Percentiles rank a stretch among this genome's conserved stretches.
These are phyloP conservation scores for Diplosphaera chodatii DNA, from an alignment of 139 green algal species.

Conservation along the genomic window DNA sequence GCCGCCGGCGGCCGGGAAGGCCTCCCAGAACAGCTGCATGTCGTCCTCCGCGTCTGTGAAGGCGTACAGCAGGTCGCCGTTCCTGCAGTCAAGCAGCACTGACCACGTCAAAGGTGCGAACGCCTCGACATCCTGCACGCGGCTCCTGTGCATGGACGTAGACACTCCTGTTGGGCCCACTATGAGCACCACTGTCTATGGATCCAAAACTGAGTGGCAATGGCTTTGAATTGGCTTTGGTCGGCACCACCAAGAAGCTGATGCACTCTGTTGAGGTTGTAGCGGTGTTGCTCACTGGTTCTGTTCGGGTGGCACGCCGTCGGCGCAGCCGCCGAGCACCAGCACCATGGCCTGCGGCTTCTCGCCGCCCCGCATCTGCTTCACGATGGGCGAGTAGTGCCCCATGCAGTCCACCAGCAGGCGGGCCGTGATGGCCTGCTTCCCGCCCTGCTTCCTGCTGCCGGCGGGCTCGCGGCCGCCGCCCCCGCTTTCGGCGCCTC, in stretches of 20 bases:
- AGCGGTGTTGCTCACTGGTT: slow-evolving; percentile 14
- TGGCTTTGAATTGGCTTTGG: no score
- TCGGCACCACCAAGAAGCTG: no score
- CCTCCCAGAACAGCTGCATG: slow-evolving; percentile 76
- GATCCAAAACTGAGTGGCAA: no score
- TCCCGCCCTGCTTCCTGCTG: neutral
- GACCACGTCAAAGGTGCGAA: no score
- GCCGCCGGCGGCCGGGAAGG: slow-evolving; percentile 52
- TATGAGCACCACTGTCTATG: no score
- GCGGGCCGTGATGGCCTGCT: slow-evolving; percentile 30
- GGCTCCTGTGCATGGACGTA: no score
- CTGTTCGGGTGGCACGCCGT: slow-evolving; percentile 36
- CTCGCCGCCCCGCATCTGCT: slow-evolving; percentile 56
- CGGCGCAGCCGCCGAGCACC: slow-evolving; percentile 76
- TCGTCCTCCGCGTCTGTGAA: slow-evolving; percentile 49
- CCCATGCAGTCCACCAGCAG: slow-evolving; percentile 92
- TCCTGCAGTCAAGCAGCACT: no score
- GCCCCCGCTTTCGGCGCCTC: neutral
- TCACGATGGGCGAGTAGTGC: slow-evolving; percentile 73
- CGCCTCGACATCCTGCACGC: no score
- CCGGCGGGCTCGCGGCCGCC: neutral
- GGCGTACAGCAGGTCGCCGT: slow-evolving; percentile 53
- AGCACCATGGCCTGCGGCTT: slow-evolving; percentile 81
- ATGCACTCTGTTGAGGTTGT: no score
- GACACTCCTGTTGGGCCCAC: no score